Evolutionary conservation across 2,329 filamentous ascomycete genomes (phyloP).

Genomic region (Claviceps paspali): DNA sequence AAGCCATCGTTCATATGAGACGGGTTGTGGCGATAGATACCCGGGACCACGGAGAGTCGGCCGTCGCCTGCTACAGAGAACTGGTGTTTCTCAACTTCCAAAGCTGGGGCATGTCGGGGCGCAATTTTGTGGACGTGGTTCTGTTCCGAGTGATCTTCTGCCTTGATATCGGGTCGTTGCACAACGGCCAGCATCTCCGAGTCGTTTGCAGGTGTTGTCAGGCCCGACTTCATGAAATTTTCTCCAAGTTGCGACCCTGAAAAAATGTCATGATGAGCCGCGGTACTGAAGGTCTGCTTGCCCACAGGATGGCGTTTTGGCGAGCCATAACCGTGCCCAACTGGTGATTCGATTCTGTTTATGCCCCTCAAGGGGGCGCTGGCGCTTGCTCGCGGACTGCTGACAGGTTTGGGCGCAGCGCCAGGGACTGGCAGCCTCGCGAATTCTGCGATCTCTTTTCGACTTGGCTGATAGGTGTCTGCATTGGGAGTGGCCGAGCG

Average conservation of each 20-base stretch:
- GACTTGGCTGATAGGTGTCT: constrained; percentile 9
- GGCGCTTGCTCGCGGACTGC: constrained; percentile 2
- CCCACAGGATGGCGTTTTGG: constrained; percentile 8
- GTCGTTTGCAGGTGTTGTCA: constrained; percentile 22
- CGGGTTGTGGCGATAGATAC: constrained; percentile 11
- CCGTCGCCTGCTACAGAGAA: constrained; percentile 4
- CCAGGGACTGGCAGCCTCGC: constrained; percentile 22
- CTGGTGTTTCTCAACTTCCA: constrained; percentile 1
- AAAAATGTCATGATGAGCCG: constrained; percentile 15
- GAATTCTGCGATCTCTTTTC: constrained; percentile 17
- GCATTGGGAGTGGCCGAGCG: constrained; percentile 9
- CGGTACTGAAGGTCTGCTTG: background rate
- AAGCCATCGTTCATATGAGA: constrained; percentile 20
- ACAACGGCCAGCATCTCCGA: constrained; percentile 6
- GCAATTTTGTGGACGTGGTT: constrained; percentile 1
- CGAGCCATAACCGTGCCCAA: constrained; percentile 2
- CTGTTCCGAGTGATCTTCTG: constrained; percentile 1
- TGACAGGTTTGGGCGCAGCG: constrained; percentile 8
- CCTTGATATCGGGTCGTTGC: constrained; percentile 5
- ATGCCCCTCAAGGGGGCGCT: constrained; percentile 6
- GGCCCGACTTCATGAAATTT: constrained; percentile 23
- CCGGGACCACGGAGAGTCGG: constrained; percentile 17
- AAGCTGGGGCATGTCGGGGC: background rate
- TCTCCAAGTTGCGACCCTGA: constrained; percentile 24
- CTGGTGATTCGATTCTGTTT: constrained; percentile 11